Evolutionary conservation across 2,329 filamentous ascomycete genomes (phyloP).

Genomic region (Sporothrix humicola): DNA sequence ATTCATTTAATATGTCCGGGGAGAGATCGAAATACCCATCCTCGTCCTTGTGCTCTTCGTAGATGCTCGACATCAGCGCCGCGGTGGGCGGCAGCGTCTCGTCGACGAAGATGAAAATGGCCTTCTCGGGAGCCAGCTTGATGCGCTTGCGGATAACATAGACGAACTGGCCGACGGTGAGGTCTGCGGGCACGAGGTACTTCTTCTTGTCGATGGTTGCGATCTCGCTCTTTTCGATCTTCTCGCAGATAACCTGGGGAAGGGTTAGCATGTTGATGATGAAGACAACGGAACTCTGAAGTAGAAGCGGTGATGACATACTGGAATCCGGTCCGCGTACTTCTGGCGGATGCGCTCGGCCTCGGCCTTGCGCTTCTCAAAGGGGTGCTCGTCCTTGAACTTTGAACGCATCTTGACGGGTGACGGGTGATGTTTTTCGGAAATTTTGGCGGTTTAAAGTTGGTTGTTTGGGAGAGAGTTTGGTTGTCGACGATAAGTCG

Average conservation of each 20-base stretch:
- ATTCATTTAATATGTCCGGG: neutral
- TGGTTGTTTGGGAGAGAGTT: conserved; percentile 5
- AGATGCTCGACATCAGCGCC: conserved; percentile 98
- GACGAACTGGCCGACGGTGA: conserved; percentile 97
- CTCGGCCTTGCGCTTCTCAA: conserved; percentile 99
- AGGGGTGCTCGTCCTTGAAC: conserved; percentile 99
- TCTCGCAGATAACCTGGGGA: conserved; percentile 93
- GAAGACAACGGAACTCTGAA: neutral
- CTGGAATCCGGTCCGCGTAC: conserved; percentile 97
- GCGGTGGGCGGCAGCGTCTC: conserved; percentile 96
- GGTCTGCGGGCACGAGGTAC: conserved; percentile 94
- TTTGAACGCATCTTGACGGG: conserved; percentile 87
- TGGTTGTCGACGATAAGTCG: neutral
- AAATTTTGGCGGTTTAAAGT: conserved; percentile 34
- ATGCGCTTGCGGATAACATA: conserved; percentile 99
- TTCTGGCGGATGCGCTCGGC: conserved; percentile 99
- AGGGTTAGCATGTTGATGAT: conserved; percentile 19
- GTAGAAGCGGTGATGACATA: conserved; percentile 59
- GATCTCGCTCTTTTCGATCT: conserved; percentile 99
- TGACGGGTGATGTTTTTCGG: conserved; percentile 31
- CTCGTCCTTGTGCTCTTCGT: conserved; percentile 96
- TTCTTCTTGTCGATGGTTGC: conserved; percentile 99
- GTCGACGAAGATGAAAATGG: conserved; percentile 99
- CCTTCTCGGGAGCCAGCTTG: conserved; percentile 99
- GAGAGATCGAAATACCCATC: conserved; percentile 60